phyloP scores from a whole-genome alignment of 2,329 filamentous ascomycete species.

The Penicillium hordei region DNA sequence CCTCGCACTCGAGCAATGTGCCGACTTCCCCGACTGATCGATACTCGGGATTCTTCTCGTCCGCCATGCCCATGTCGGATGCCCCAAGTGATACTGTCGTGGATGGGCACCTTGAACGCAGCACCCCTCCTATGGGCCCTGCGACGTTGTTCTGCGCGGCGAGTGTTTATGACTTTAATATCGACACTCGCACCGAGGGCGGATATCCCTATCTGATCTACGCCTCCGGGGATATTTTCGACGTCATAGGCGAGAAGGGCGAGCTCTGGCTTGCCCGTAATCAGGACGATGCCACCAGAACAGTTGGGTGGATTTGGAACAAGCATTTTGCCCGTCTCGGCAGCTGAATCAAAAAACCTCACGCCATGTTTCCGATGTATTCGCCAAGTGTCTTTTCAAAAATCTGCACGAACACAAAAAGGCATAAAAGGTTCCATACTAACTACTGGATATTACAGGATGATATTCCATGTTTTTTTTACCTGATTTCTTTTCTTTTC shows the following conservation, averaged over 20 bases:
- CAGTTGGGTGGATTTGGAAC: constrained; percentile 97
- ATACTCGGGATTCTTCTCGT: constrained; percentile 79
- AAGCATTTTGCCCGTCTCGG: constrained; percentile 79
- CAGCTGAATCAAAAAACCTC: constrained; percentile 11
- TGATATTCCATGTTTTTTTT: neutral
- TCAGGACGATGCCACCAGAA: constrained; percentile 78
- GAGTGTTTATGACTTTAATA: constrained; percentile 95
- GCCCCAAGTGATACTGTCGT: constrained; percentile 41
- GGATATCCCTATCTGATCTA: constrained; percentile 97
- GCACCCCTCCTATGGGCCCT: constrained; percentile 41
- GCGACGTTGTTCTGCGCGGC: constrained; percentile 87
- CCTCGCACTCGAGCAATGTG: constrained; percentile 27
- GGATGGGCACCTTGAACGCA: constrained; percentile 40
- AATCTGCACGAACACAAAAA: neutral
- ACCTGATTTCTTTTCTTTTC: neutral
- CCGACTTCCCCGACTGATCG: constrained; percentile 50
- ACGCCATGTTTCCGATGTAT: neutral
- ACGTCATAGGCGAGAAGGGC: constrained; percentile 93
- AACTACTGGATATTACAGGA: constrained; percentile 1
- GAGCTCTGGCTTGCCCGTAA: constrained; percentile 98
- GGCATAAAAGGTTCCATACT: neutral
- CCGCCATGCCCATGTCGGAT: constrained; percentile 78
- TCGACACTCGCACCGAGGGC: constrained; percentile 86
- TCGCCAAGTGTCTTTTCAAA: neutral
- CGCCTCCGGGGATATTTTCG: constrained; percentile 89